Evolutionary conservation across 2,329 filamentous ascomycete species (phyloP).

Genomic region (Penicillium sp.): DNA sequence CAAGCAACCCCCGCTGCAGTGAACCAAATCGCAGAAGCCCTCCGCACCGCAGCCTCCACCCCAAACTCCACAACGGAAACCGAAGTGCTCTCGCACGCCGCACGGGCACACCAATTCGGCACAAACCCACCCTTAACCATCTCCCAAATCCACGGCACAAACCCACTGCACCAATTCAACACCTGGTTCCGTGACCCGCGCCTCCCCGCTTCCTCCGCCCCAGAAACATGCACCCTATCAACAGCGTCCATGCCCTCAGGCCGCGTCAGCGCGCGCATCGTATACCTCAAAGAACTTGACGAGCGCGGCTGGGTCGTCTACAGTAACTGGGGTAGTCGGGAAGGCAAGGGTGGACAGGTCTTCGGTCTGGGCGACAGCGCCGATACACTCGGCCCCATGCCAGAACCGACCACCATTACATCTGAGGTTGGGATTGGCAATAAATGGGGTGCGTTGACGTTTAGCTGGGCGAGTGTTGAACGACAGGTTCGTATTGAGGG

Average conservation of each 20-base stretch:
- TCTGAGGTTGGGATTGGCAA: conserved; percentile 50
- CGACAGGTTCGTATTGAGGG: conserved; percentile 91
- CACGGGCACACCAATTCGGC: conserved; percentile 45
- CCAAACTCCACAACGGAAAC: conserved; percentile 35
- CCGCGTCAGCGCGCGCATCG: conserved; percentile 76
- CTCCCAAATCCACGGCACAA: conserved; percentile 42
- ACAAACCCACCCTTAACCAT: conserved; percentile 43
- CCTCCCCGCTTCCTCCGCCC: conserved; percentile 62
- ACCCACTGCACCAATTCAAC: conserved; percentile 81
- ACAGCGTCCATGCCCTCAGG: conserved; percentile 82
- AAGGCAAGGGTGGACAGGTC: conserved; percentile 47
- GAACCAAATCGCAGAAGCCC: conserved; percentile 12
- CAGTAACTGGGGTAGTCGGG: conserved; percentile 77
- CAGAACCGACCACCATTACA: conserved; percentile 22
- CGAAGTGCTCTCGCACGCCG: conserved; percentile 36
- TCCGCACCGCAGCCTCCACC: conserved; percentile 31
- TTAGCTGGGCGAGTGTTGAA: conserved; percentile 85
- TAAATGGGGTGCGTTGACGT: conserved; percentile 75
- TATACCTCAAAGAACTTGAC: conserved; percentile 96
- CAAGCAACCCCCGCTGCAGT: no score
- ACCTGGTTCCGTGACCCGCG: conserved; percentile 80
- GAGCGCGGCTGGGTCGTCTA: conserved; percentile 81
- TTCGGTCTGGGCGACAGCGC: conserved; percentile 27
- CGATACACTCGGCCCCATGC: conserved; percentile 56
- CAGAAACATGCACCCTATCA: conserved; percentile 83